Evolutionary conservation across 805 yeast genomes (phyloP), one percentile per base, ranked within the genome.

Genomic region (Ogataea sp.): DNA sequence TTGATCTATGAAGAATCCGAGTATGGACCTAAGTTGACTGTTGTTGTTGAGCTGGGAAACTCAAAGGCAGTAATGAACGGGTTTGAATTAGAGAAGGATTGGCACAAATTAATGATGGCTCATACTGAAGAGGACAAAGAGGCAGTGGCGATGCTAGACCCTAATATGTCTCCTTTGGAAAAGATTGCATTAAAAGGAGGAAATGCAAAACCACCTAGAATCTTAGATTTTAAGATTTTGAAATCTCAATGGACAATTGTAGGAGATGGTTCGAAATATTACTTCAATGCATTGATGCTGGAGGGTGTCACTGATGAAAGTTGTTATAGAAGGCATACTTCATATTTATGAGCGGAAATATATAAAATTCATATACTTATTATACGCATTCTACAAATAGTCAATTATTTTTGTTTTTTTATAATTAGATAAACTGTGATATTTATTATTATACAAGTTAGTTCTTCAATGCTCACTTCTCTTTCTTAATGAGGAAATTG

Each of bases 381-480:
- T n/a, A n/a, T n/a, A n/a, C n/a, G n/a, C n/a, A n/a, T n/a, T n/a
- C n/a, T n/a, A n/a, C n/a, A n/a, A n/a, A n/a, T n/a, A n/a, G n/a
- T n/a, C n/a, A n/a, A n/a, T n/a, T n/a, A n/a, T n/a, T n/a, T n/a
- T n/a, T n/a, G n/a, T n/a, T n/a, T n/a, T n/a, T n/a, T n/a, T n/a
- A n/a, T n/a, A n/a, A n/a, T n/a, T n/a, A n/a, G n/a, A n/a, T n/a
- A n/a, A n/a, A n/a, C n/a, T n/a, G n/a, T n/a, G n/a, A n/a, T n/a
- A n/a, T n/a, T n/a, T n/a, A n/a, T n/a, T n/a, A n/a, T n/a, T n/a
- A n/a, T n/a, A n/a, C n/a, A n/a, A n/a, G n/a, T n/a, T n/a, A n/a
- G n/a, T n/a, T n/a, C n/a, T n/a, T 56, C 56, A 78, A 55, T 78
- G 80, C 48, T 79, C 84, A 53, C 83, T 73, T 59, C 84, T 69